Conservation (phyloP, 345 rosid species). For the Citrus mangshanensis region DNA sequence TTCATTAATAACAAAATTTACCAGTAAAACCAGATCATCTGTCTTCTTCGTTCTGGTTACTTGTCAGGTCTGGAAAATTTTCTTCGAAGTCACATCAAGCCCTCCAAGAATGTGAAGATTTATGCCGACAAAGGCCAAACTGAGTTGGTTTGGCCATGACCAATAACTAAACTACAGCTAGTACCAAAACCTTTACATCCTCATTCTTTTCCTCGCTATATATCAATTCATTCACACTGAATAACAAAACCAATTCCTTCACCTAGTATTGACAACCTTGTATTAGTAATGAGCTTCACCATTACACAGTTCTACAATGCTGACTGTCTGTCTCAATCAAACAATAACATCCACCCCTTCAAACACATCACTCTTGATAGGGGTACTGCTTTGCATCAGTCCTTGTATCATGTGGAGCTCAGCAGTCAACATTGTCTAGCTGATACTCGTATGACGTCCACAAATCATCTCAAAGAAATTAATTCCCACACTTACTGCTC, state of each 20-base stretch:
- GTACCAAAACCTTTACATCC: background rate
- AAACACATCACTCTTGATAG: constrained; percentile 15
- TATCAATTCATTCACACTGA: background rate
- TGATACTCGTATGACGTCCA: constrained; percentile 34
- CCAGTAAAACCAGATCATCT: constrained; percentile 5
- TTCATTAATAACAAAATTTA: background rate
- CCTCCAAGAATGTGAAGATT: background rate
- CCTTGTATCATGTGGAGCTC: constrained; percentile 9
- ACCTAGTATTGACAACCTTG: background rate
- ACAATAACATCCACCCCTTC: background rate
- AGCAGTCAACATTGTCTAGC: constrained; percentile 13
- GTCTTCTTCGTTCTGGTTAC: background rate
- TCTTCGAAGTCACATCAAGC: background rate
- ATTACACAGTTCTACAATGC: background rate
- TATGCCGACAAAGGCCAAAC: background rate
- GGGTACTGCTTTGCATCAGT: constrained; percentile 9
- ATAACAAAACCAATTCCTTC: background rate
- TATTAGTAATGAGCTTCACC: background rate
- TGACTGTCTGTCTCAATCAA: background rate
- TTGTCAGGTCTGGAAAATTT: background rate
- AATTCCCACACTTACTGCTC: constrained; percentile 12
- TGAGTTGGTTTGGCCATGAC: background rate
- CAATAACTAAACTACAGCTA: background rate
- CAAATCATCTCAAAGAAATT: constrained; percentile 32
- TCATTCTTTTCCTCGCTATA: background rate